Base-by-base conservation (phyloP, 805 yeast genomes). In the Torulaspora franciscae region DNA sequence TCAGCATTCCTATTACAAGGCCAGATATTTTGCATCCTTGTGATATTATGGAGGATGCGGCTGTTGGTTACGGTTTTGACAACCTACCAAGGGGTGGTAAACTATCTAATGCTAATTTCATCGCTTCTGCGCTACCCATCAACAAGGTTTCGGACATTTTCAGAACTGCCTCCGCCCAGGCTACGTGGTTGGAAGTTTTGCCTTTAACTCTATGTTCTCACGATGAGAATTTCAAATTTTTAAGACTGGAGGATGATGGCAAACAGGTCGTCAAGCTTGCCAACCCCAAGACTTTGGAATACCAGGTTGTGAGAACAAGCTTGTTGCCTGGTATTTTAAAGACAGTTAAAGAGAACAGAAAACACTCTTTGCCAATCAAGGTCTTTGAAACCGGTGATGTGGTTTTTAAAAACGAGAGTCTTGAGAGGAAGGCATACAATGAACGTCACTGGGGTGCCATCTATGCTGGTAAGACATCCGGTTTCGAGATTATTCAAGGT, bases 31-130 rank as follows among this genome's bases (percentile, higher is more conserved):
- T 93, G 60, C 99, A 93, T 68, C 95, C 88, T 65, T 91, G 98
- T 75, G 99, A 93, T 69, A 83, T 93, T 55, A 86, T 93, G 95
- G 99, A 93, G 69, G 99, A 93, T 67, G 96, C 91, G 39, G 99
- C 96, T 38, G 84, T 93, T 62, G 95, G 88, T 25, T 93, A 88
- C 64, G 99, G 99, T 46, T 93, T 84, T 75, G 85, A 90, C 70
- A 88, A 86, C 64, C 75, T 93, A 61, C 77, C 76, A 51, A 87
- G 83, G 69, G 81, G 93, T 41, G 77, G 77, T 54, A 87, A 93
- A 61, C 77, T 88, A 54, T 75, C 87, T 26, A 82, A 82, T 46
- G 78, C 95, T 7, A 79, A 84, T 52, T 73, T 78, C 43, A 83
- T 87, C 50, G 96, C 95, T 19, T 75, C 84, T 44, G 89, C 98